Base-by-base conservation (phyloP, 2,329 filamentous ascomycete species). In the Coniochaeta sp. region DNA sequence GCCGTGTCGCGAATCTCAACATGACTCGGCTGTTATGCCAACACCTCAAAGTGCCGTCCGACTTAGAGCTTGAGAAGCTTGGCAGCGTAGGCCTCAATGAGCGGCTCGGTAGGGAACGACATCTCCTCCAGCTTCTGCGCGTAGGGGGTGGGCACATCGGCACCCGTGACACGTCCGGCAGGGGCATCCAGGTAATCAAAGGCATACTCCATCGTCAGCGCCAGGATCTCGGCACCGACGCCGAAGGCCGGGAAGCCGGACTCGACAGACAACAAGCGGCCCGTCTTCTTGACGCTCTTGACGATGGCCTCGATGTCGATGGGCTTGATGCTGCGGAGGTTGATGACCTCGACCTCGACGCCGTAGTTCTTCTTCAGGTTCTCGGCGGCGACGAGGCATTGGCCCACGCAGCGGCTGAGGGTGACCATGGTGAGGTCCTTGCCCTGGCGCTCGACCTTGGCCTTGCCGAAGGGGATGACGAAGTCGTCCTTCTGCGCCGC, bases 251-350 rank as follows among this genome's bases (percentile, higher is more conserved):
- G 94, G 83, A 91, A 99, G 58, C 92, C 94, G 52, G 91, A 96
- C 75, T 97, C 92, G 61, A 99, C 90, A 38, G 84, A 85, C 70
- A 99, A 81, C 57, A 99, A 83, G 65, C 87, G 88, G 69, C 89
- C 87, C 16, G 94, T 99, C 86, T 99, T 99, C 88, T 99, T 97
- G 69, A 99, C 86, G 12, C 91, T 96, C 71, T 95, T 91, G 72
- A 97, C 79, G 65, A 99, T 97, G 60, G 90, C 81, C 73, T 97
- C 91, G 54, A 99, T 81, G 65, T 99, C 94, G 60, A 99, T 82
- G 40, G 94, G 94, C 81, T 97, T 99, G 75, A 99, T 77, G 61
- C 91, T 96, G 65, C 94, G 91, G 66, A 99, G 85, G 80, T 99
- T 99, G 81, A 99, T 87, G 58, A 99, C 94, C 76, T 99, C 94